Base-by-base conservation (phyloP, 192 early-diverging fungal genomes). In the Coemansia asiatica region DNA sequence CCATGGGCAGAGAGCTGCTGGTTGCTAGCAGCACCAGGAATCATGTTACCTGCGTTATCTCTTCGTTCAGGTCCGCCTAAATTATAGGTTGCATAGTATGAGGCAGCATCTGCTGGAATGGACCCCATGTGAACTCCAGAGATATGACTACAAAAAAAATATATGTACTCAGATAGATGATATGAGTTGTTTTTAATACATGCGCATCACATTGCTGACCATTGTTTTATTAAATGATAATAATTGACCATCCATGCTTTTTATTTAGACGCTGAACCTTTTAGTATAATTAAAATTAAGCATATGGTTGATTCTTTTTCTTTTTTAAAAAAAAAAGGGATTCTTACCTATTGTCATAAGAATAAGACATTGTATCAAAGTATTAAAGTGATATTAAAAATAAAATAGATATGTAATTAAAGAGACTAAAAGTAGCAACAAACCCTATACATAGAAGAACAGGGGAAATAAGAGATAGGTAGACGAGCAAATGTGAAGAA, bases 261-360 rank as follows among this genome's bases (percentile, higher is more conserved):
- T 29, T 56, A 18, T 54, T 54, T 22, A 12, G 19, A 13, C 25
- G 25, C 50, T 51, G 50, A 5, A 13, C 40, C 15, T 44, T 44
- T 44, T 12, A 12, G 10, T 2, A 16, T 44, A 53, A 53, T 53
- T 26, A 27, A 21, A 26, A 53, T 53, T 53, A 53, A 27, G 9
- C 50, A 27, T 22, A 53, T 53, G 50, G 50, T 21, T 53, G 26
- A 53, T 53, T 53, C 21, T 23, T 23, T 2, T 23, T 4, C 2
- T 16, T 7, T 29, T 29, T 56, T 29, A 16, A 56, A 56, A 31
- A 16, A 7, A 54, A 12, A 25, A 36, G 58, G 19, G 21, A 29
- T 22, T 61, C 69, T 25, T 78, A 79, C 76, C 76, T 73, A 48
- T 73, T 69, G 55, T 72, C 76, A 60, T 79, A 79, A 49, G 76